Evolutionary conservation across 2,329 filamentous ascomycete species (phyloP).

Genomic region (Dothistroma septosporum): DNA sequence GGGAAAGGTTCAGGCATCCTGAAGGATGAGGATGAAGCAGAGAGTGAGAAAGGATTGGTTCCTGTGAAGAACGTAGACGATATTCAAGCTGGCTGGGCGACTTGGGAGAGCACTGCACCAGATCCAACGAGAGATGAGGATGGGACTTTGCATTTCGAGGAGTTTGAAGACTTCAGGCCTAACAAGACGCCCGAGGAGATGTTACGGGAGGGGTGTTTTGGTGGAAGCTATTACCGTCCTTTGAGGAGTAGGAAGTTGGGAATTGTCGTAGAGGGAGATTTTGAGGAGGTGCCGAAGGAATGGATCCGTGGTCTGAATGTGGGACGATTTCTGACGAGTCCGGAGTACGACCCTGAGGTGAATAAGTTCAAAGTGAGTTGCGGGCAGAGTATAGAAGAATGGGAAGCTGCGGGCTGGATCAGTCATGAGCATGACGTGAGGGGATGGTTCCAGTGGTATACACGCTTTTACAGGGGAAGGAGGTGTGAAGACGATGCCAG

Average conservation of each 20-base stretch:
- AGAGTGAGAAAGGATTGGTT: slow-evolving; percentile 20
- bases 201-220: slow-evolving; percentile 51
- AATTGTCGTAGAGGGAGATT: slow-evolving; percentile 45
- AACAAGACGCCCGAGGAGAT: slow-evolving; percentile 54
- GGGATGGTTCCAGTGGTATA: slow-evolving; percentile 58
- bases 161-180: slow-evolving; percentile 45
- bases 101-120: slow-evolving; percentile 41
- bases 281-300: slow-evolving; percentile 39
- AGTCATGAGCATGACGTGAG: slow-evolving; percentile 50
- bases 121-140: slow-evolving; percentile 42
- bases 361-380: slow-evolving; percentile 53
- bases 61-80: slow-evolving; percentile 32
- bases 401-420: slow-evolving; percentile 55
- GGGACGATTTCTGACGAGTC: slow-evolving; percentile 39
- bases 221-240: slow-evolving; percentile 51
- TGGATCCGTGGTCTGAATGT: slow-evolving; percentile 45
- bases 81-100: slow-evolving; percentile 41
- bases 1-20: not conserved
- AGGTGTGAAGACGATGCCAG: slow-evolving; percentile 51
- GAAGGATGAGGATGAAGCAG: slow-evolving; percentile 5
- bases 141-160: slow-evolving; percentile 44
- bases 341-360: slow-evolving; percentile 44
- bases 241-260: slow-evolving; percentile 44
- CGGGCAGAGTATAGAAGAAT: slow-evolving; percentile 53
- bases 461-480: slow-evolving; percentile 49